Evolutionary conservation across 257 asterid species (phyloP).

Genomic region (Ballota nigra): DNA sequence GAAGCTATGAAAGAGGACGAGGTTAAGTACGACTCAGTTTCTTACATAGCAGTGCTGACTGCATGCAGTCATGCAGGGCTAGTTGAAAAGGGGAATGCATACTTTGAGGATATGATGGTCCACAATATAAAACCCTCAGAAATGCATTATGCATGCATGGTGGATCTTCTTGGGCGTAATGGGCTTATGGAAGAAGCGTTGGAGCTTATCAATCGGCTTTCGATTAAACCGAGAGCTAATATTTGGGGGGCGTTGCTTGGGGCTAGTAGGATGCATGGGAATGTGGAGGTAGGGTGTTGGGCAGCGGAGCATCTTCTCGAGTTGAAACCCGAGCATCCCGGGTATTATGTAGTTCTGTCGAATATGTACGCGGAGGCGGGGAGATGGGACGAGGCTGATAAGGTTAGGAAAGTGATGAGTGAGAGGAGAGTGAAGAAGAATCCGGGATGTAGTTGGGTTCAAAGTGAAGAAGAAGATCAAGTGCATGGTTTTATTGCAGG

Average conservation of each 20-base stretch:
- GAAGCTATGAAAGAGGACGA: conserved; percentile 53
- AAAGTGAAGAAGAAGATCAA: conserved; percentile 33
- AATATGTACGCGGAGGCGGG: conserved; percentile 84
- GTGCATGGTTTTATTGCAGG: conserved; percentile 46
- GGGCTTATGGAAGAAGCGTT: conserved; percentile 64
- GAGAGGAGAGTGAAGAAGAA: conserved; percentile 61
- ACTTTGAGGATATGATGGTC: conserved; percentile 56
- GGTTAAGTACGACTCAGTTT: conserved; percentile 49
- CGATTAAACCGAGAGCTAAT: conserved; percentile 43
- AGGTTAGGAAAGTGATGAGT: conserved; percentile 61
- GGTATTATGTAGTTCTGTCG: conserved; percentile 63
- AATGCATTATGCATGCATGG: conserved; percentile 83
- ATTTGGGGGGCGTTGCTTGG: conserved; percentile 84
- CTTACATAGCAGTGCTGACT: conserved; percentile 63
- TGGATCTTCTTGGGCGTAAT: conserved; percentile 74
- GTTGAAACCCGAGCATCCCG: conserved; percentile 65
- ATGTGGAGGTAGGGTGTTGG: conserved; percentile 68
- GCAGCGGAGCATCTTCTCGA: conserved; percentile 64
- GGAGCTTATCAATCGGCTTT: conserved; percentile 41
- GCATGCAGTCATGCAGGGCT: conserved; percentile 78
- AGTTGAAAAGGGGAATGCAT: conserved; percentile 46
- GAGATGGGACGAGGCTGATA: conserved; percentile 73
- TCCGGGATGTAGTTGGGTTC: conserved; percentile 86
- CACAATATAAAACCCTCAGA: conserved; percentile 51
- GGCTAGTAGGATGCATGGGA: conserved; percentile 60